phyloP scores from a whole-genome alignment of 192 early-diverging fungal species.

The Mortierella hygrophila region DNA sequence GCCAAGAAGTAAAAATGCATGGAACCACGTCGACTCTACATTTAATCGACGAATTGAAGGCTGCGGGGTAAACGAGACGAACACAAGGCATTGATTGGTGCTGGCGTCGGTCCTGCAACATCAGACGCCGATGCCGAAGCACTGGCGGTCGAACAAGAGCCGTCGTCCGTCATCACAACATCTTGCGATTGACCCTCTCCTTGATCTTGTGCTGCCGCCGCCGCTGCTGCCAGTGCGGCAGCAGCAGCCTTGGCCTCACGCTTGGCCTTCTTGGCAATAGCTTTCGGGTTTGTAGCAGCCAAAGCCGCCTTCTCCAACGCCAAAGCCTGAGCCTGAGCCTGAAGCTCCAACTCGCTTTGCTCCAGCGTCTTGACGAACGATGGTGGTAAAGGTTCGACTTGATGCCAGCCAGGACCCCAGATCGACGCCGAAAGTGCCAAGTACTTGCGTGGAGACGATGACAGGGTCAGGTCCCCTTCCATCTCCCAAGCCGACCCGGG shows the following conservation, averaged over 20 bases:
- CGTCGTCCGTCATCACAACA: background rate
- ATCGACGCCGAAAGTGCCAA: slow-evolving; percentile 38
- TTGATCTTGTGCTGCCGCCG: background rate
- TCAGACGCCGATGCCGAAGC: background rate
- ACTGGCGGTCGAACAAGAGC: background rate
- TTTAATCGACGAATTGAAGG: slow-evolving; percentile 47
- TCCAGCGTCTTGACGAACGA: slow-evolving; percentile 39
- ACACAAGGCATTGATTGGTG: slow-evolving; percentile 1
- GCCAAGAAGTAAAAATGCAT: background rate
- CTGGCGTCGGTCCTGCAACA: background rate
- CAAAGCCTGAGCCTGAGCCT: slow-evolving; percentile 15
- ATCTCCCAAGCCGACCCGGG: background rate
- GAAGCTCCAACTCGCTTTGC: slow-evolving; percentile 30
- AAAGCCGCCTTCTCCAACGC: slow-evolving; percentile 27
- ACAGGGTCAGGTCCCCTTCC: background rate
- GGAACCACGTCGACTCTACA: background rate
- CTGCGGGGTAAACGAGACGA: slow-evolving; percentile 43
- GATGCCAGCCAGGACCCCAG: slow-evolving; percentile 53
- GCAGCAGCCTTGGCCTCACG: slow-evolving; percentile 28
- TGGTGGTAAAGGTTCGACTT: slow-evolving; percentile 45
- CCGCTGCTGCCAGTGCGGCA: background rate
- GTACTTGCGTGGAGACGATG: slow-evolving; percentile 11
- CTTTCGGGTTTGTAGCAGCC: slow-evolving; percentile 6
- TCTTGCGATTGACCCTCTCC: background rate
- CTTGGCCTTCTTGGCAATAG: slow-evolving; percentile 37